A percentile compares a stretch with the other conserved stretches of the same genome.
Evolutionary conservation across 805 yeast species (phyloP).

Genomic region (Candida ulmi): DNA sequence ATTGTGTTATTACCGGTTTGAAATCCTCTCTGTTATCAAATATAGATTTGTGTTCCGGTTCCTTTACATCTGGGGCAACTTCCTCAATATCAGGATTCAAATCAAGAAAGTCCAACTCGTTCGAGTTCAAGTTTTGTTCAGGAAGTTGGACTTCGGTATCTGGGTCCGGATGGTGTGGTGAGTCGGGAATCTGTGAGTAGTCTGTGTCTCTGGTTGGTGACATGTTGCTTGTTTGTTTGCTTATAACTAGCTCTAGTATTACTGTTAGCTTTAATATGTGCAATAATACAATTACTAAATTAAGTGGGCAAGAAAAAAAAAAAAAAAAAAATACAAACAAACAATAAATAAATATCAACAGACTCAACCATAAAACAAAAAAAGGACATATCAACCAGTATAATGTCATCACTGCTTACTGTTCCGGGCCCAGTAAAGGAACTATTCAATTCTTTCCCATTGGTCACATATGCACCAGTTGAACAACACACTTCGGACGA

Average conservation of each 20-base stretch:
- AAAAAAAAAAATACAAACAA: no score
- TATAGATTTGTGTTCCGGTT: neutral
- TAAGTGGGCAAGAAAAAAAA: no score
- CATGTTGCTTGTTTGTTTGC: neutral
- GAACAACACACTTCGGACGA: constrained; percentile 23
- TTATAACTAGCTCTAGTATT: no score
- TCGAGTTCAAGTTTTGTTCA: constrained; percentile 3
- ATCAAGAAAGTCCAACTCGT: constrained; percentile 19
- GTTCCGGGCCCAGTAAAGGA: constrained; percentile 38
- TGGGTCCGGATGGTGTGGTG: constrained; percentile 21
- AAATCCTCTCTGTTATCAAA: constrained; percentile 12
- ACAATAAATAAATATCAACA: no score
- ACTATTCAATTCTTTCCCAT: constrained; percentile 49
- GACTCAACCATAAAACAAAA: no score
- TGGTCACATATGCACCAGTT: constrained; percentile 35
- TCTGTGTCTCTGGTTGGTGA: neutral
- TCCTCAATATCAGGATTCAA: constrained; percentile 18
- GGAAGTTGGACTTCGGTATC: constrained; percentile 16
- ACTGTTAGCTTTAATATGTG: no score
- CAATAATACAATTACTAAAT: no score
- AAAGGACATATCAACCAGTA: no score
- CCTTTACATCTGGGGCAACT: neutral
- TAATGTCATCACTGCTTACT: constrained; percentile 4
- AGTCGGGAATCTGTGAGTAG: constrained; percentile 11
- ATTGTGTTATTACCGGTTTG: constrained; percentile 8